These are phyloP conservation scores for Sordaria brevicollis DNA, from an alignment of 495 filamentous ascomycete species.

Conservation along the genomic window DNA sequence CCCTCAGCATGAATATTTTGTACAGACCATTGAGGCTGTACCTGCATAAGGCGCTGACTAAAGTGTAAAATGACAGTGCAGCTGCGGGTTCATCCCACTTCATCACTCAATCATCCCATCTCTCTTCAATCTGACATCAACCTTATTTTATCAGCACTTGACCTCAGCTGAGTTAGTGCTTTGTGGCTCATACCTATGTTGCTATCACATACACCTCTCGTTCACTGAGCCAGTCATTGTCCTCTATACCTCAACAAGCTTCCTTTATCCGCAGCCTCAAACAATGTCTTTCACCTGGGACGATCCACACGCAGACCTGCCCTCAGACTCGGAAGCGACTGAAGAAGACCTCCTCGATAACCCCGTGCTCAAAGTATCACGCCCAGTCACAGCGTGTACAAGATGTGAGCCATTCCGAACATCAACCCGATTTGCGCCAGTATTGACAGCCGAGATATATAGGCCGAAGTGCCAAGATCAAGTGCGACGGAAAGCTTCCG, in stretches of 20 bases:
- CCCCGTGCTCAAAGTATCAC: slow-evolving; percentile 76
- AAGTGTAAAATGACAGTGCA: not conserved
- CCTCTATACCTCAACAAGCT: not conserved
- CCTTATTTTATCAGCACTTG: not conserved
- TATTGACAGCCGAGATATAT: slow-evolving; percentile 10
- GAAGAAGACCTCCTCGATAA: slow-evolving; percentile 42
- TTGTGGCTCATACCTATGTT: not conserved
- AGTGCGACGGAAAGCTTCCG: slow-evolving; percentile 90
- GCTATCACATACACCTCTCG: too few species aligned
- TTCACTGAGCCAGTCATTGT: not conserved
- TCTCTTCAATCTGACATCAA: not conserved
- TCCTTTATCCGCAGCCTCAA: not conserved
- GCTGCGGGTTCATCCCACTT: not conserved
- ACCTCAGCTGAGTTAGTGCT: not conserved
- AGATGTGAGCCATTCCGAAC: slow-evolving; percentile 52
- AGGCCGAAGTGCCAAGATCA: slow-evolving; percentile 82
- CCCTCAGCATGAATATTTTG: not conserved
- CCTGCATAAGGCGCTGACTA: not conserved
- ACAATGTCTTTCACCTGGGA: not conserved
- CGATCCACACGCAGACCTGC: not conserved
- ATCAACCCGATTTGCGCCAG: not conserved
- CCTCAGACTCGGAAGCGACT: not conserved
- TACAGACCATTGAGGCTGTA: not conserved
- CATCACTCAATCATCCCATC: not conserved
- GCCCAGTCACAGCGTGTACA: slow-evolving; percentile 86